Conservation (phyloP, 441 rosid species). For the Adansonia gregorii region DNA sequence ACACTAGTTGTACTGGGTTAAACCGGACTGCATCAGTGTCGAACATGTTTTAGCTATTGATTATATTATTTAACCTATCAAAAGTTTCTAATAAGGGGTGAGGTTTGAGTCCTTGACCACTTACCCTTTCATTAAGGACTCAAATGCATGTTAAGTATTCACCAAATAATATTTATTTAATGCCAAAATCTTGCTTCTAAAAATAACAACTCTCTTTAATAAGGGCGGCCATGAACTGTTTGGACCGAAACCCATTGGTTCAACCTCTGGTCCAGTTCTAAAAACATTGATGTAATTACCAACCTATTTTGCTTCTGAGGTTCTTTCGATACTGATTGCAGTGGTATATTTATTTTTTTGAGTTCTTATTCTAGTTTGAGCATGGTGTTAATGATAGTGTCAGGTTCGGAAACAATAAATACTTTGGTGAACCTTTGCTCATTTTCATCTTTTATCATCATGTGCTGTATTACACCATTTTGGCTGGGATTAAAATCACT, state of each 20-base stretch:
- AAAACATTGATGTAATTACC: neutral
- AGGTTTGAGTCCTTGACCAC: neutral
- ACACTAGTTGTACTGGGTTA: neutral
- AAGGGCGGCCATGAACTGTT: neutral
- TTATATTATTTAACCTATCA: neutral
- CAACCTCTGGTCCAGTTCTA: neutral
- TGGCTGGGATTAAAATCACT: conserved; percentile 18
- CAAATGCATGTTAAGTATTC: neutral
- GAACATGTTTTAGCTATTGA: neutral
- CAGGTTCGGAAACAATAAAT: conserved; percentile 15
- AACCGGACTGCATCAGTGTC: neutral
- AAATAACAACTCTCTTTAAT: conserved; percentile 11
- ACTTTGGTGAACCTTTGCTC: neutral
- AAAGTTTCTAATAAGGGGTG: neutral
- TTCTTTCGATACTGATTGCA: neutral
- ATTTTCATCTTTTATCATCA: conserved; percentile 16
- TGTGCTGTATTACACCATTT: conserved; percentile 26
- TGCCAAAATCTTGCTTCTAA: too few species aligned
- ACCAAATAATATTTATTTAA: neutral
- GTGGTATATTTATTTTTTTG: neutral
- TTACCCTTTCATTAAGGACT: neutral
- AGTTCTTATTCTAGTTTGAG: conserved; percentile 18
- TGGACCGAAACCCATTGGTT: neutral
- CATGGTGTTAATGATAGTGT: neutral
- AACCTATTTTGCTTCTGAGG: conserved; percentile 3